Evolutionary conservation across 164 flowering plant genomes (phyloP).

Genomic region (Vitis amurensis): DNA sequence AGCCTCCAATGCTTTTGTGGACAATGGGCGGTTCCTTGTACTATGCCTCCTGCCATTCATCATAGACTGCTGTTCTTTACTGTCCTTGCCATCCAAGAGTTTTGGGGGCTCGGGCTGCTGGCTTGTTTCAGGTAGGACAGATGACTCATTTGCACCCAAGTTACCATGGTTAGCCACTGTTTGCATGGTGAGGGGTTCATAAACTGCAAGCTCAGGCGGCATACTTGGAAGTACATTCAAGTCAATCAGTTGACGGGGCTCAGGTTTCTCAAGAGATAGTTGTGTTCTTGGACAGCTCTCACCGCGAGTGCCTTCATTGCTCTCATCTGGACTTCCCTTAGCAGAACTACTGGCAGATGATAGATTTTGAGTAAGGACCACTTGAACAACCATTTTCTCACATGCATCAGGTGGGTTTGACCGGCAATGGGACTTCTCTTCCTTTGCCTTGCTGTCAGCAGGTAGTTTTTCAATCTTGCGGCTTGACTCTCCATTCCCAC

Average conservation of each 20-base stretch:
- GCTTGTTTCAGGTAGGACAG: conserved; percentile 9
- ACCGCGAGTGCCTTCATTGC: conserved; percentile 6
- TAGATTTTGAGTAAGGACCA: conserved; percentile 10
- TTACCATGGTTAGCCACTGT: conserved; percentile 1
- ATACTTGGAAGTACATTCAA: conserved; percentile 26
- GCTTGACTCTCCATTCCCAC: conserved; percentile 7
- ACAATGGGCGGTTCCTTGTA: conserved; percentile 46
- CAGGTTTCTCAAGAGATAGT: conserved; percentile 9
- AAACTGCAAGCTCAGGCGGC: conserved; percentile 16
- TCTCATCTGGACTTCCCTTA: conserved; percentile 7
- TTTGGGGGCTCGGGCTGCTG: conserved; percentile 15
- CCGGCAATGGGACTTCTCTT: conserved; percentile 2
- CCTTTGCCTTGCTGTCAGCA: conserved; percentile 2
- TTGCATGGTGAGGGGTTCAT: conserved; percentile 5
- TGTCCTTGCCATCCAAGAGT: conserved; percentile 4
- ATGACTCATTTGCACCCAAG: conserved; percentile 5
- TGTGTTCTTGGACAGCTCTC: conserved; percentile 4
- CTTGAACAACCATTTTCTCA: conserved; percentile 10
- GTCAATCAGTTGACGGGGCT: conserved; percentile 21
- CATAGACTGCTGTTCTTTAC: conserved; percentile 9
- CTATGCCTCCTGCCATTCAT: conserved; percentile 34
- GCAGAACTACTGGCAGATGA: conserved; percentile 18
- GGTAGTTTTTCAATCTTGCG: not conserved
- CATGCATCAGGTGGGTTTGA: conserved; percentile 10
- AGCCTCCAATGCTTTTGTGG: conserved; percentile 42